Base-by-base conservation (phyloP, 225 moss, liverwort and hornwort genomes). In the Bryum argenteum region DNA sequence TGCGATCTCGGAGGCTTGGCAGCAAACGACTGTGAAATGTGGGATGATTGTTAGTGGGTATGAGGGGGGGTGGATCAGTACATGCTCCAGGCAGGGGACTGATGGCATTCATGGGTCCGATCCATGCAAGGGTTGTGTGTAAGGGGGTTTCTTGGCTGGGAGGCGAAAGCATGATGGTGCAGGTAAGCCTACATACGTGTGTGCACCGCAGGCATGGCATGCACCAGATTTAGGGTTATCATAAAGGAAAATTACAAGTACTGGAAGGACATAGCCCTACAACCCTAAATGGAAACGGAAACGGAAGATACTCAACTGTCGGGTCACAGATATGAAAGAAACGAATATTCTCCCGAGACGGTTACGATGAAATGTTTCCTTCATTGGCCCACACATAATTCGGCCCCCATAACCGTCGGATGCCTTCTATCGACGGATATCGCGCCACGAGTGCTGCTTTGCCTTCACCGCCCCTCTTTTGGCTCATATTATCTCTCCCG, bases 141-240 rank as follows among this genome's bases (percentile, higher is more conserved):
- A 21, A 38, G 65, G 33, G 33, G 33, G 2, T 3, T 71, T 59
- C 77, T 71, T 71, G 77, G 63, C 62, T 47, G 48, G 11, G 54
- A 63, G 64, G 70, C 41, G 52, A 42, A 66, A 59, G 51, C 59
- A 71, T 71, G 58, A 71, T 58, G 68, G 53, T 68, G 68, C 52
- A 75, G 71, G 77, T 71, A 59, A 65, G 71, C 39, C 16, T 51
- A 41, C 65, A 77, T 58, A 71, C 71, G 71, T 71, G 70, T 77
- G 65, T 77, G 58, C 58, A 65, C 65, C 18, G 12, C 52, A 66
- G 47, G 65, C 77, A 58, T 43, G 65, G 28, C 53, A 4, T 12
- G 65, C 26, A 53, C 8, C 67, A 21, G 40, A 28, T 20, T 6
- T 28, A 24, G 62, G 72, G 21, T 45, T 45, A 53, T 24, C 45